Evolutionary conservation across 2,329 filamentous ascomycete genomes (phyloP).

Genomic region (Neofusicoccum ribis): DNA sequence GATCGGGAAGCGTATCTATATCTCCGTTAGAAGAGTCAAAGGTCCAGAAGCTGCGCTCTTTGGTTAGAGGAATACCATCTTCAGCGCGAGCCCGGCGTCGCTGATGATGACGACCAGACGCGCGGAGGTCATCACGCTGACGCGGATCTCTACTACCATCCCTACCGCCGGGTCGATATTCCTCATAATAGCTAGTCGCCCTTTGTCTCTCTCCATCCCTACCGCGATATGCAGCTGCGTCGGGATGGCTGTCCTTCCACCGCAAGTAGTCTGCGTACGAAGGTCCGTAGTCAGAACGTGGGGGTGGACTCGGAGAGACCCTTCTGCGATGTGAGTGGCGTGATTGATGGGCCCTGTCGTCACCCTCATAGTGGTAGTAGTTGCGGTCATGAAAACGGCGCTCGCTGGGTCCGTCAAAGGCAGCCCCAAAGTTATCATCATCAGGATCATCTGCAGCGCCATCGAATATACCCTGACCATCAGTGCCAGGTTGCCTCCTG

Average conservation of each 20-base stretch:
- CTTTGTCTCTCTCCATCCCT: neutral
- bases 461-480: neutral
- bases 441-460: neutral
- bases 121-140: neutral
- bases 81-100: neutral
- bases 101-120: neutral
- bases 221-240: neutral
- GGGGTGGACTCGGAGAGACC: neutral
- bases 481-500: neutral
- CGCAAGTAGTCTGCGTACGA: neutral
- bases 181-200: conserved; percentile 2
- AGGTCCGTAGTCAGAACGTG: neutral
- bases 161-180: neutral
- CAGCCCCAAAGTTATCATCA: neutral
- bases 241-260: neutral
- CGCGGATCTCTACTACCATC: neutral
- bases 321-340: neutral
- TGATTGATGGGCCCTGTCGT: neutral
- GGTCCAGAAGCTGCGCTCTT: neutral
- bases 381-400: neutral
- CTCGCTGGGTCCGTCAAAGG: neutral
- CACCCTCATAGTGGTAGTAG: neutral
- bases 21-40: neutral
- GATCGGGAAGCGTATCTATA: neutral
- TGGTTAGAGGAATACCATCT: neutral